phyloP scores from a whole-genome alignment of 345 rosid species.

The Populus nigra region DNA sequence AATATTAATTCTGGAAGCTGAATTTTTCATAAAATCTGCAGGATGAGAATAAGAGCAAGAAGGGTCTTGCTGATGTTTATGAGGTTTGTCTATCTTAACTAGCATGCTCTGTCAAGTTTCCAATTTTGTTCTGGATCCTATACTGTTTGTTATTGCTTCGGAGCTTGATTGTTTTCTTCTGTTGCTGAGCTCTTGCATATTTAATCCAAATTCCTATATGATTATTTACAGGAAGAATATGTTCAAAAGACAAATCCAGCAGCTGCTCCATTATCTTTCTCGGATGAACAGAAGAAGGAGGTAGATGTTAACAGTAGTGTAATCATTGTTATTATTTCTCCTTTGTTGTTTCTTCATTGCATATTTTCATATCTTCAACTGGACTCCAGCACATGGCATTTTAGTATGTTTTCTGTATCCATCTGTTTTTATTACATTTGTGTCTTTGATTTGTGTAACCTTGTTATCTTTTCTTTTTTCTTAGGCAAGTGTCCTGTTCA shows the following conservation, averaged over 20 bases:
- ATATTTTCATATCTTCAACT: not conserved
- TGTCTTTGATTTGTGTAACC: slow-evolving; percentile 6
- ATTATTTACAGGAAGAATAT: slow-evolving; percentile 69
- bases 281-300: slow-evolving; percentile 90
- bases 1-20: not conserved
- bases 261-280: slow-evolving; percentile 62
- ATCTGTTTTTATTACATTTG: not conserved
- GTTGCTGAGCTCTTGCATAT: not conserved
- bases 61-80: slow-evolving; percentile 92
- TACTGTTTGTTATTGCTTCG: not conserved
- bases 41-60: slow-evolving; percentile 94
- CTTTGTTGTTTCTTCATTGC: not conserved
- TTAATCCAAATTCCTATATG: slow-evolving; percentile 5
- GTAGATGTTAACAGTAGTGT: slow-evolving; percentile 16
- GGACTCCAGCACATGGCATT: not conserved
- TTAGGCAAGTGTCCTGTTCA: slow-evolving; percentile 75
- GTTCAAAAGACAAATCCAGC: slow-evolving; percentile 65
- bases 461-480: slow-evolving; percentile 10
- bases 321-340: not conserved
- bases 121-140: not conserved
- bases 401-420: not conserved
- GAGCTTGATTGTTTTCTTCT: not conserved
- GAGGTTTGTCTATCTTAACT: slow-evolving; percentile 59
- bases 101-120: not conserved
- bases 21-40: slow-evolving; percentile 34